Evolutionary conservation across 305 asterid species (phyloP).

Genomic region (Solanum chacoense): DNA sequence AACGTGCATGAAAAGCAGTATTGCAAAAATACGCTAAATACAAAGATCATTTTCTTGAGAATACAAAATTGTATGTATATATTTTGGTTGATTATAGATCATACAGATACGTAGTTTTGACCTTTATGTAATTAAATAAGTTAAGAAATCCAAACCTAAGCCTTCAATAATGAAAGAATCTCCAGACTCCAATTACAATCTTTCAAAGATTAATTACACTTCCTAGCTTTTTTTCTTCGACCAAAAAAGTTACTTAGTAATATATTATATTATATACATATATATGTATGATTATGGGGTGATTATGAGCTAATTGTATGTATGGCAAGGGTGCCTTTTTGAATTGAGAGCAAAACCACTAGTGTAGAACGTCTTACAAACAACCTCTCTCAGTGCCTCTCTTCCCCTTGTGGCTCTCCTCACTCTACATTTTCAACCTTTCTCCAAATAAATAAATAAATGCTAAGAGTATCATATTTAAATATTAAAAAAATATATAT

Average conservation of each 20-base stretch:
- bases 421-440: background rate
- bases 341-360: background rate
- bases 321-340: background rate
- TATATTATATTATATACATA: background rate
- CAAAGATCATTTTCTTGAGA: background rate
- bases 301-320: background rate
- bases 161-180: background rate
- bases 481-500: too few species aligned
- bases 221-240: background rate
- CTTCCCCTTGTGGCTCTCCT: background rate
- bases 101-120: background rate
- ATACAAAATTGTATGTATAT: background rate
- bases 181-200: background rate
- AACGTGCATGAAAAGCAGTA: background rate
- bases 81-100: background rate
- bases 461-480: background rate
- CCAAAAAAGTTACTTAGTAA: background rate
- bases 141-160: background rate
- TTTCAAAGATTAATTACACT: background rate
- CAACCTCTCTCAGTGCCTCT: background rate
- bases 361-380: background rate
- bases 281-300: background rate
- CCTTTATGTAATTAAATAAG: background rate
- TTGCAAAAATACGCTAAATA: background rate
- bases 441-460: background rate